Evolutionary conservation across 305 asterid genomes (phyloP).

Genomic region (Fraxinus nigra): DNA sequence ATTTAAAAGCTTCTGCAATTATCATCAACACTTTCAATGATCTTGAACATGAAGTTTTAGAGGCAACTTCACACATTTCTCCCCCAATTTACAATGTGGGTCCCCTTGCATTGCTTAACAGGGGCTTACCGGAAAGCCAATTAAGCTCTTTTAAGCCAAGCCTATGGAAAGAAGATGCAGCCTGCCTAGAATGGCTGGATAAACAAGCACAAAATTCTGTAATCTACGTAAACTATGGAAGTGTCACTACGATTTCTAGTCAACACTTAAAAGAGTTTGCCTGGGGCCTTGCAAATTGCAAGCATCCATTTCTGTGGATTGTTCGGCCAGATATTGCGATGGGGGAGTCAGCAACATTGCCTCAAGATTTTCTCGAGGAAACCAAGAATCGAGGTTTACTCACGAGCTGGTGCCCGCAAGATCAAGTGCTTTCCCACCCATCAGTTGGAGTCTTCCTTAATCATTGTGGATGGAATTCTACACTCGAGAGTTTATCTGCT

Average conservation of each 20-base stretch:
- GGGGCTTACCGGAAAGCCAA: constrained; percentile 4
- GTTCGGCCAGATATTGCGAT: constrained; percentile 30
- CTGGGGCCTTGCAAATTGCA: constrained; percentile 39
- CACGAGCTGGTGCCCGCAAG: constrained; percentile 33
- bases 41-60: constrained; percentile 29
- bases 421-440: constrained; percentile 28
- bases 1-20: constrained; percentile 33
- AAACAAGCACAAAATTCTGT: constrained; percentile 23
- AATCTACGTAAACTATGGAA: constrained; percentile 28
- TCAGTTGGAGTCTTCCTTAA: constrained; percentile 27
- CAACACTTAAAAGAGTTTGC: constrained; percentile 33
- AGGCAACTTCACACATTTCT: constrained; percentile 15
- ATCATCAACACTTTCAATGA: constrained; percentile 37
- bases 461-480: constrained; percentile 40
- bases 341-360: constrained; percentile 23
- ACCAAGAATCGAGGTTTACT: constrained; percentile 23
- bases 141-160: constrained; percentile 19
- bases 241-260: constrained; percentile 24
- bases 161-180: constrained; percentile 36
- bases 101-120: constrained; percentile 25
- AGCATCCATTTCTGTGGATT: constrained; percentile 33
- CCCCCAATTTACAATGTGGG: constrained; percentile 31
- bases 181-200: constrained; percentile 33
- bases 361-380: constrained; percentile 24
- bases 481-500: constrained; percentile 23